Evolutionary conservation across 176 grass and related monocot species (phyloP).

Genomic region (Paspalum vaginatum): DNA sequence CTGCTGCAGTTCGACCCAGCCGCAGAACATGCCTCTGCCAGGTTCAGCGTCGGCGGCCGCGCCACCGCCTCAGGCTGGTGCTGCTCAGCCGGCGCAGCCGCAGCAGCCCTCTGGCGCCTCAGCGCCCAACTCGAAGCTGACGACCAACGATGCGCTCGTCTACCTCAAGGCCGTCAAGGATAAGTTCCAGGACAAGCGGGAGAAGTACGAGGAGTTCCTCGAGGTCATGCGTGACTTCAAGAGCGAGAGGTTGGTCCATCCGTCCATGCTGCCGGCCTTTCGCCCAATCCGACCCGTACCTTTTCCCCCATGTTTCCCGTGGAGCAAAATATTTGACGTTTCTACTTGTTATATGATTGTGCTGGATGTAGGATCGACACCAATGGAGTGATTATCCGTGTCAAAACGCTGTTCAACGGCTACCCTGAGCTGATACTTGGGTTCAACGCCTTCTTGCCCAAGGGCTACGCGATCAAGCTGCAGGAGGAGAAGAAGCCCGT

Average conservation of each 20-base stretch:
- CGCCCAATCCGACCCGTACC: background rate
- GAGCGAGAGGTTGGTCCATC: slow-evolving; percentile 98
- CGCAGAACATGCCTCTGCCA: slow-evolving; percentile 51
- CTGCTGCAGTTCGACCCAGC: slow-evolving; percentile 48
- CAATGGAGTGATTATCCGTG: slow-evolving; percentile 88
- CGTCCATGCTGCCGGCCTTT: background rate
- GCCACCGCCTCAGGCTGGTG: slow-evolving; percentile 33
- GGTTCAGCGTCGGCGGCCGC: slow-evolving; percentile 16
- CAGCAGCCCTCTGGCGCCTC: background rate
- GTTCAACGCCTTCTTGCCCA: slow-evolving; percentile 97
- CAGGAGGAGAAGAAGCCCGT: slow-evolving; percentile 97
- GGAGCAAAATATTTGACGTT: slow-evolving; percentile 3
- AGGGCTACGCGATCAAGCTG: slow-evolving; percentile 96
- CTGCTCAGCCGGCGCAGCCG: slow-evolving; percentile 31
- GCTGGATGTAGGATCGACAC: slow-evolving; percentile 75
- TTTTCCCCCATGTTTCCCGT: background rate
- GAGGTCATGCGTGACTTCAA: slow-evolving; percentile 99
- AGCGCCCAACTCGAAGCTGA: slow-evolving; percentile 62
- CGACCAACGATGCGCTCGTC: slow-evolving; percentile 88
- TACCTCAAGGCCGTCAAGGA: slow-evolving; percentile 96
- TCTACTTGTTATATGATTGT: background rate
- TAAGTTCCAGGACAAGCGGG: slow-evolving; percentile 96
- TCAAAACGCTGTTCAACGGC: slow-evolving; percentile 94
- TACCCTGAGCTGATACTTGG: slow-evolving; percentile 91
- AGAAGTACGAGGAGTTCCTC: slow-evolving; percentile 98